These are phyloP conservation scores for Coemansia sp. DNA, from an alignment of 192 early-diverging fungal species.

Conservation along the genomic window DNA sequence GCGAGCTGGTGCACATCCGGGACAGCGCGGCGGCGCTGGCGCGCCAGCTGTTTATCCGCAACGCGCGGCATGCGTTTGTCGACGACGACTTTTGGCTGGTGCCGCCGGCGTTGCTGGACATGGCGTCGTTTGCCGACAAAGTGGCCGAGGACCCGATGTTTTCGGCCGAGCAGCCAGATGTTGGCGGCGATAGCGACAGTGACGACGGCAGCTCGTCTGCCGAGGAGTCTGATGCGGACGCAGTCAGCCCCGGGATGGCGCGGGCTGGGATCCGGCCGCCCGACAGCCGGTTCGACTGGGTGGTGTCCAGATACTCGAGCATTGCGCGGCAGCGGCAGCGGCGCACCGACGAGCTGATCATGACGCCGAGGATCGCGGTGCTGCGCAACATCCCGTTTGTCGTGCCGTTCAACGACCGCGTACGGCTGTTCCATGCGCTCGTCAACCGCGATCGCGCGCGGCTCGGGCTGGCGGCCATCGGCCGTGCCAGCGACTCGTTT, in stretches of 20 bases:
- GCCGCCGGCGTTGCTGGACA: slow-evolving; percentile 33
- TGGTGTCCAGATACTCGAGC: slow-evolving; percentile 51
- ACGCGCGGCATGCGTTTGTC: slow-evolving; percentile 39
- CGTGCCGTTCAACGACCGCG: slow-evolving; percentile 85
- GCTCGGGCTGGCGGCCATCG: slow-evolving; percentile 15
- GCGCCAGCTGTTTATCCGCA: slow-evolving; percentile 60
- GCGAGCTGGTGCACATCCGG: slow-evolving; percentile 54
- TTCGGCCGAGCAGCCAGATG: slow-evolving; percentile 1
- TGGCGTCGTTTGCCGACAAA: slow-evolving; percentile 42
- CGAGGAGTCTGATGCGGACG: slow-evolving; percentile 15
- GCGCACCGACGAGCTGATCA: slow-evolving; percentile 10
- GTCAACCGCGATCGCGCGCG: slow-evolving; percentile 62
- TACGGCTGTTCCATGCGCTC: slow-evolving; percentile 76
- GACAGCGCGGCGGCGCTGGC: slow-evolving; percentile 62
- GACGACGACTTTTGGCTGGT: slow-evolving; percentile 44
- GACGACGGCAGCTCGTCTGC: slow-evolving; percentile 1
- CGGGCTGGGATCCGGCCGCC: slow-evolving; percentile 7
- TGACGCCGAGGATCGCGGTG: slow-evolving; percentile 53
- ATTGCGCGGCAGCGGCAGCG: slow-evolving; percentile 17
- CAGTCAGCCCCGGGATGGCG: background rate
- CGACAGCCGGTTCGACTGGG: slow-evolving; percentile 48
- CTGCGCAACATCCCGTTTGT: slow-evolving; percentile 87
- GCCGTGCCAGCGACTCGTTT: slow-evolving; percentile 1
- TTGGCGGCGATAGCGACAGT: background rate
- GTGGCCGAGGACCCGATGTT: slow-evolving; percentile 49